Conservation (phyloP, 805 yeast species). For the Candida qinlingensis region DNA sequence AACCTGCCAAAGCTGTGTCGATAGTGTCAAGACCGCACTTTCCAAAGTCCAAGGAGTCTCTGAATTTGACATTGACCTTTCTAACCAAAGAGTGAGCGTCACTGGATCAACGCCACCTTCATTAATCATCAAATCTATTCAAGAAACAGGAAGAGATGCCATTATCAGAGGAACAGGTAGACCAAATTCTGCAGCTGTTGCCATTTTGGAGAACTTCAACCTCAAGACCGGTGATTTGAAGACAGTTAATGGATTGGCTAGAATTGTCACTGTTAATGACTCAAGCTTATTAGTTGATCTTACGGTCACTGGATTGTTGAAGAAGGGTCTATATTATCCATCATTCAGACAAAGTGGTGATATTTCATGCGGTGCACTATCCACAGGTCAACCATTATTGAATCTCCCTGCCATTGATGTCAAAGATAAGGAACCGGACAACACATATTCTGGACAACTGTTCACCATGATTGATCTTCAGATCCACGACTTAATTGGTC, state of each 20-base stretch:
- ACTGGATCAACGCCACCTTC: constrained; percentile 76
- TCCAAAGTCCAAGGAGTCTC: constrained; percentile 44
- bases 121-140: constrained; percentile 59
- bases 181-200: constrained; percentile 86
- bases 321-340: constrained; percentile 62
- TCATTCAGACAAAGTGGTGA: constrained; percentile 69
- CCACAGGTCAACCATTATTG: constrained; percentile 51
- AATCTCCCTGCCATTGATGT: constrained; percentile 28
- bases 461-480: constrained; percentile 40
- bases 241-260: constrained; percentile 81
- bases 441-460: constrained; percentile 38
- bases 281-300: constrained; percentile 63
- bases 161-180: constrained; percentile 88
- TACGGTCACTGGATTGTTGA: constrained; percentile 61
- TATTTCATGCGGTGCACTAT: constrained; percentile 63
- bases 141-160: constrained; percentile 77
- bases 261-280: constrained; percentile 66
- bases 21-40: constrained; percentile 37
- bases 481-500: constrained; percentile 63
- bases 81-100: constrained; percentile 58
- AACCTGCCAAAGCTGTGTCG: constrained; percentile 54
- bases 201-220: constrained; percentile 74
- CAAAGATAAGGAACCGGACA: constrained; percentile 2
- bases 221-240: constrained; percentile 24
- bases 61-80: constrained; percentile 50